Conservation (phyloP, 169 alveolate species). For the Cryptosporidium andersoni region DNA sequence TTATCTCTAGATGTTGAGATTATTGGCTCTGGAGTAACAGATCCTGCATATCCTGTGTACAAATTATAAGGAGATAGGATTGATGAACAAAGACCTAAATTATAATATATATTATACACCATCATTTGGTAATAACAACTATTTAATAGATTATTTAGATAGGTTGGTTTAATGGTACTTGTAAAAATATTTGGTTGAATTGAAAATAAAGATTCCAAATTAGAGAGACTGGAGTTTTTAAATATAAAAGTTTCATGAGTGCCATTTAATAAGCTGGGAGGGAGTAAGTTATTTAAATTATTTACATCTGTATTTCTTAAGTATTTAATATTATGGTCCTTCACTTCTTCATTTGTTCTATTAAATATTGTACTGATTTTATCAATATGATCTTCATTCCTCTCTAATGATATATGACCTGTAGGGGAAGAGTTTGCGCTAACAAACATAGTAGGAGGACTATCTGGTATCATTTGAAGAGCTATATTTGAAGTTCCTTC, state of each 20-base stretch:
- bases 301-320: background rate
- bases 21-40: no score
- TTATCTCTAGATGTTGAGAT: no score
- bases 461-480: constrained; percentile 50
- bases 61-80: no score
- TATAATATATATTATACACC: no score
- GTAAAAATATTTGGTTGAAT: no score
- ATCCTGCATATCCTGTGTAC: no score
- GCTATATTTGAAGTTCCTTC: background rate
- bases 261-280: constrained; percentile 31
- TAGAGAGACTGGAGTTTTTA: no score
- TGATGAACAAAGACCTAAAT: no score
- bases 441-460: constrained; percentile 54
- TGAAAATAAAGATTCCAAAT: no score
- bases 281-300: constrained; percentile 22
- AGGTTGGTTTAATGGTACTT: no score
- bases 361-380: constrained; percentile 29
- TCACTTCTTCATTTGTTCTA: constrained; percentile 25
- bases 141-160: constrained; percentile 4
- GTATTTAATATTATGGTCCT: constrained; percentile 2
- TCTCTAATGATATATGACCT: constrained; percentile 24
- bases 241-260: no score
- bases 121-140: no score
- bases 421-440: constrained; percentile 65
- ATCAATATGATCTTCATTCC: constrained; percentile 12